Evolutionary conservation across 2,329 filamentous ascomycete species (phyloP).

Genomic region (Cytospora chrysosperma): DNA sequence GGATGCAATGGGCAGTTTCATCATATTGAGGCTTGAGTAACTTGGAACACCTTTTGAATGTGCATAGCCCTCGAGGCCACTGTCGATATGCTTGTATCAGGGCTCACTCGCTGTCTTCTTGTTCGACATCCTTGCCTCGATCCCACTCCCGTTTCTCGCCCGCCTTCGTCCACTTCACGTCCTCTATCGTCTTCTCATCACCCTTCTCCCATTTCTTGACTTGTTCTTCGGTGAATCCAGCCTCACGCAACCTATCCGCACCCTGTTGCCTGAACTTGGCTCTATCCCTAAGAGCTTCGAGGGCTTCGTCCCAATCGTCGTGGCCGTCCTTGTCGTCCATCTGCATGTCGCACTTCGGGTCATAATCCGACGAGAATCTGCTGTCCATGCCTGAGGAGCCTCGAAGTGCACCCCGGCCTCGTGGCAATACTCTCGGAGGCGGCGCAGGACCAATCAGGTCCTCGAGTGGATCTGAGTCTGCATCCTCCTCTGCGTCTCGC

Average conservation of each 20-base stretch:
- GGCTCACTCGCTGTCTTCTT: constrained; percentile 13
- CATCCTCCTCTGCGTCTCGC: constrained; percentile 30
- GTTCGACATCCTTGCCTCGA: constrained; percentile 45
- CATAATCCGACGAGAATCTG: constrained; percentile 70
- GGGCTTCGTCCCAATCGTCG: constrained; percentile 75
- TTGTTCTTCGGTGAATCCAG: constrained; percentile 75
- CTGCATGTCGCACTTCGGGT: constrained; percentile 56
- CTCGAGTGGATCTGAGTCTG: constrained; percentile 71
- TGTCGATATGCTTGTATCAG: not conserved
- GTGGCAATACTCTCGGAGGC: constrained; percentile 50
- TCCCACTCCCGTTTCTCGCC: constrained; percentile 67
- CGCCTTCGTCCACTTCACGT: constrained; percentile 69
- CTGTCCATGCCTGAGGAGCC: constrained; percentile 70
- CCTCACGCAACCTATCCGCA: constrained; percentile 70
- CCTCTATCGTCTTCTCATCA: constrained; percentile 59
- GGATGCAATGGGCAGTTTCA: too few relatives aligned
- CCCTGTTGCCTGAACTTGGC: constrained; percentile 74
- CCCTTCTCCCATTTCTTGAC: constrained; percentile 69
- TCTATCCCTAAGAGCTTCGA: constrained; percentile 78
- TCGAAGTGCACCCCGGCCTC: constrained; percentile 68
- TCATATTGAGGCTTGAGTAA: too few relatives aligned
- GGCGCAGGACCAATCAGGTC: constrained; percentile 75
- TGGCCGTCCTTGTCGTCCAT: constrained; percentile 48
- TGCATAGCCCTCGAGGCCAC: too few relatives aligned
- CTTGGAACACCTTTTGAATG: too few relatives aligned